Evolutionary conservation across 306 rosid genomes (phyloP), one percentile per base, ranked within the genome.

Genomic region (Vigna reflexopilosa): DNA sequence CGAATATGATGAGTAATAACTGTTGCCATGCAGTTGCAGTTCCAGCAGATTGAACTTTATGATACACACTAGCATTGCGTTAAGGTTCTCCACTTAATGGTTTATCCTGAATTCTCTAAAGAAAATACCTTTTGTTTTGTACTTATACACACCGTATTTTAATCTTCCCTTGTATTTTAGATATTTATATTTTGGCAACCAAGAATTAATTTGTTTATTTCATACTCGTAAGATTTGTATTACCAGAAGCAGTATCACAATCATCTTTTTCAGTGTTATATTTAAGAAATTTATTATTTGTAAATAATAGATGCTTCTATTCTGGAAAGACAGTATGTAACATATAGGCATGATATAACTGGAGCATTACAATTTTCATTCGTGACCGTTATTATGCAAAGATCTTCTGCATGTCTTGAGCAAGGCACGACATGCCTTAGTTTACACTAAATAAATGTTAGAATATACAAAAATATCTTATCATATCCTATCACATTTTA

Each of bases 61-160:
- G 61, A 55, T 55, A 55, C 6, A 19, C 61, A 55, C 61, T 4
- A 55, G n/a, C 63, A 3, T 22, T 57, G 34, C 7, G 24, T 24
- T 16, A 57, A 57, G 64, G 16, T 24, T 22, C 36, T 57, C 16
- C 36, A 4, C 12, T 3, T 11, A n/a, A 24, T 57, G 20, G 45
- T 28, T 76, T 77, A 85, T 72, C 59, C 86, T 22, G 78, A 77
- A 68, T 82, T 0, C 2, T 88, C 85, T 0, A 72, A 78, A 68
- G 86, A 79, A 59, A 76, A 81, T 72, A 42, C 16, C 7, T 47
- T 5, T 44, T 44, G 6, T 10, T 10, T 44, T 44, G 49, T 44
- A 44, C 11, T 45, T 45, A 45, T 45, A 45, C 5, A 45, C 2
- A 14, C 5, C 5, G 13, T 45, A 12, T 45, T 6, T 36, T 36